Percentiles rank a stretch among this genome's conserved stretches.
Evolutionary conservation across 495 filamentous ascomycete genomes (phyloP).

Genomic region (Xylaria castorea): DNA sequence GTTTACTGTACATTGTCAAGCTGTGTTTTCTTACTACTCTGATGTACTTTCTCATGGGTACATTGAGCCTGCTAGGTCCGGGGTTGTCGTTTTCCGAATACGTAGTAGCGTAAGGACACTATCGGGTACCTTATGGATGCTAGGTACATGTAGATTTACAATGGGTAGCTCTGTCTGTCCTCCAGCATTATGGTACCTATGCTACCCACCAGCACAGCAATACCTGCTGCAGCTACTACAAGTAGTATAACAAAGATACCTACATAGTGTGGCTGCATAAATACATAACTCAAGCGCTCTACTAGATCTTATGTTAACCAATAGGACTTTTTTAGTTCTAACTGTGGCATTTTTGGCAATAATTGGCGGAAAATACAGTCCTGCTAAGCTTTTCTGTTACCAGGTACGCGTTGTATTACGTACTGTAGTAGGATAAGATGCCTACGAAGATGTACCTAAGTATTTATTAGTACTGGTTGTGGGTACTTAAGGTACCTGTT

Average conservation of each 20-base stretch:
- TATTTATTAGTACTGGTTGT: too few relatives aligned
- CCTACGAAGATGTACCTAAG: too few relatives aligned
- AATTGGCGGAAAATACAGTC: neutral
- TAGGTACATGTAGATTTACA: too few relatives aligned
- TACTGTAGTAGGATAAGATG: neutral
- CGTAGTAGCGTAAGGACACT: too few relatives aligned
- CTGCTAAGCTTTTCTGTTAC: neutral
- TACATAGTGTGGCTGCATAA: neutral
- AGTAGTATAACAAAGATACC: neutral
- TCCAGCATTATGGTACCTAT: neutral
- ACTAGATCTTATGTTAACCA: neutral
- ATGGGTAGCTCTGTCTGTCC: neutral
- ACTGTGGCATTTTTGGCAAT: neutral
- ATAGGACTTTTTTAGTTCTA: neutral
- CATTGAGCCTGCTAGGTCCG: neutral
- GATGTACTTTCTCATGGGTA: neutral
- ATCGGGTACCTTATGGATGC: too few relatives aligned
- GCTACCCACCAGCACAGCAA: neutral
- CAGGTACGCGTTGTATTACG: neutral
- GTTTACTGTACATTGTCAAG: neutral
- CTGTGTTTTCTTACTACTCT: neutral
- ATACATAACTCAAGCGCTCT: neutral
- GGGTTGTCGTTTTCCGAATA: slow-evolving; percentile 10
- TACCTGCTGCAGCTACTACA: neutral
- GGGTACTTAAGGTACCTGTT: too few relatives aligned